Evolutionary conservation across 2,329 filamentous ascomycete genomes (phyloP).

Genomic region (Aspergillus melleus): DNA sequence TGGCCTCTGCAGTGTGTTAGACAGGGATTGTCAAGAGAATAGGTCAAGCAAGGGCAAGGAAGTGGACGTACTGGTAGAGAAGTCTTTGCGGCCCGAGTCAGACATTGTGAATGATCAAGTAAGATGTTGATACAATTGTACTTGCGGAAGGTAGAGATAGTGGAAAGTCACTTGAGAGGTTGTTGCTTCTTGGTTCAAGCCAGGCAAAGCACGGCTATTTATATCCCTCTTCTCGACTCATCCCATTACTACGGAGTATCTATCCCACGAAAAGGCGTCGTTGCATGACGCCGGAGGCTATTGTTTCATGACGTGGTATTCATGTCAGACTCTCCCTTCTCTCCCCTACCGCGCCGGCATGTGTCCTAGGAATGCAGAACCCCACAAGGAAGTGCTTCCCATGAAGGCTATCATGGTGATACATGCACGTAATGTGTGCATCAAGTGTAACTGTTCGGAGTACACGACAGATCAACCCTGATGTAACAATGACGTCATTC

Average conservation of each 20-base stretch:
- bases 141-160: neutral
- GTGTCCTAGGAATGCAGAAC: too few species aligned
- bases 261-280: too few species aligned
- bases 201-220: too few species aligned
- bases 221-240: too few species aligned
- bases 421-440: too few species aligned
- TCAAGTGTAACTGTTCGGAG: too few species aligned
- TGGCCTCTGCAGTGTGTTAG: slow-evolving; percentile 48
- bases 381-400: too few species aligned
- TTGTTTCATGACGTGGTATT: neutral
- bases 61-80: slow-evolving; percentile 47
- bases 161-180: neutral
- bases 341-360: too few species aligned
- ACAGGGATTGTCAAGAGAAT: neutral
- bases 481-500: neutral
- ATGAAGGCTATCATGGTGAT: too few species aligned
- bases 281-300: neutral
- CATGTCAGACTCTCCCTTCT: too few species aligned
- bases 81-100: slow-evolving; percentile 63
- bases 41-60: neutral
- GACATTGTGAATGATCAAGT: slow-evolving; percentile 51
- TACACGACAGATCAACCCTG: too few species aligned
- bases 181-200: neutral
- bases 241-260: too few species aligned
- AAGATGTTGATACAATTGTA: neutral